Evolutionary conservation across 768 basidiomycete genomes (phyloP), one percentile per base, ranked within the genome.

Genomic region (Trametes meyenii): DNA sequence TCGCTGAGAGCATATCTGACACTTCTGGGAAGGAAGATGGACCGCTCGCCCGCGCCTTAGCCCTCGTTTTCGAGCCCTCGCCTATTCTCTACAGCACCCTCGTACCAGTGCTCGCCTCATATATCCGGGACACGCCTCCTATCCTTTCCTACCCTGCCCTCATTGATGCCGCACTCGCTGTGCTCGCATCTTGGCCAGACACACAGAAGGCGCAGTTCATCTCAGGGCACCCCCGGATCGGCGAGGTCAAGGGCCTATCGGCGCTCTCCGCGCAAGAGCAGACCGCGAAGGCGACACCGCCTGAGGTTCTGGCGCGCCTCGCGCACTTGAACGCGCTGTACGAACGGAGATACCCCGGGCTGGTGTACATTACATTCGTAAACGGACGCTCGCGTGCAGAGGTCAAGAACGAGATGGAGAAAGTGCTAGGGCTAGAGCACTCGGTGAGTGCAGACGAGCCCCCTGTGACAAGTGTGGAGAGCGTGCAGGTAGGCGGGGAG

Each of bases 321-420:
- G 81, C 72, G 35, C 83, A 90, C 65, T 81, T 96, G 51, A 97
- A 97, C 66, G 80, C 77, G 12, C 83, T 84, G 64, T 96, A 96
- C 69, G 92, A 95, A 71, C 76, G 70, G 29, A 75, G 75, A 55
- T 96, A 88, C 69, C 85, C 89, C 0, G 86, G 89, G 3, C 71
- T 97, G 64, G 82, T 90, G 19, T 96, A 94, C 70, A 92, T 97
- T 75, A 95, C 93, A 5, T 97, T 95, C 69, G 95, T 96, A 42
- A 93, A 94, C 69, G 92, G 92, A 36, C 83, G 94, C 60, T 83
- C 83, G 62, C 79, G 94, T 40, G 81, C 81, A 36, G 81, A 73
- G 48, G 87, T 97, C 66, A 87, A 84, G 40, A 80, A 85, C 66
- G 92, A 95, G 76, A 89, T 97, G 82, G 92, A 95, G 73, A 79